These are phyloP conservation scores for Vitis hybrid DNA, from an alignment of 177 flowering plant species.

Conservation along the genomic window DNA sequence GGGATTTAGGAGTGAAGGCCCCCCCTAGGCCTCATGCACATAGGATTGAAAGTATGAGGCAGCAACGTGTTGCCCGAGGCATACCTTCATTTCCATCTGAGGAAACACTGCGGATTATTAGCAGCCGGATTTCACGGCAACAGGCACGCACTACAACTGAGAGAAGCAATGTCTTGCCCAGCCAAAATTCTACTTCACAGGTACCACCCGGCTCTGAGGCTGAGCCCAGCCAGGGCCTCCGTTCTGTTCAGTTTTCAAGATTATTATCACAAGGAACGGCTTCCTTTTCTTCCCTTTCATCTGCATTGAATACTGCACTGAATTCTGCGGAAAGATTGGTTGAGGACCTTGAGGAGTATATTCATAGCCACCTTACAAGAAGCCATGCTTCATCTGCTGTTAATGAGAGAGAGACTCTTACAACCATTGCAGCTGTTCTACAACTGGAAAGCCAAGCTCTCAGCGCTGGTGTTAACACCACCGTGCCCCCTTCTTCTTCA, in stretches of 20 bases:
- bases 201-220: neutral
- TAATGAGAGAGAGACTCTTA: conserved; percentile 21
- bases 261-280: conserved; percentile 35
- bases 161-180: conserved; percentile 12
- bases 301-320: conserved; percentile 26
- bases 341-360: conserved; percentile 29
- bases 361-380: conserved; percentile 12
- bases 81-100: conserved; percentile 17
- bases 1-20: conserved; percentile 22
- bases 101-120: conserved; percentile 28
- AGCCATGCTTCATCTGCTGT: conserved; percentile 5
- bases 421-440: conserved; percentile 17
- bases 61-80: conserved; percentile 15
- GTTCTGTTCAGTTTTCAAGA: conserved; percentile 25
- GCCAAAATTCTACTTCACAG: neutral
- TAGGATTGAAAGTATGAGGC: conserved; percentile 46
- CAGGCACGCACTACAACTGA: conserved; percentile 1
- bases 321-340: conserved; percentile 35
- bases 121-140: conserved; percentile 4
- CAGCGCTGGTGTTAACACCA: conserved; percentile 7
- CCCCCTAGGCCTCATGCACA: conserved; percentile 58
- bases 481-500: conserved; percentile 8
- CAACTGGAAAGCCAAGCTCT: conserved; percentile 17
- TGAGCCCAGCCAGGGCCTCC: conserved; percentile 14
- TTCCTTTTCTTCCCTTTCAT: conserved; percentile 39